These are phyloP conservation scores for Dothideomycetidae sp. DNA, from an alignment of 2,329 filamentous ascomycete genomes.

Conservation along the genomic window DNA sequence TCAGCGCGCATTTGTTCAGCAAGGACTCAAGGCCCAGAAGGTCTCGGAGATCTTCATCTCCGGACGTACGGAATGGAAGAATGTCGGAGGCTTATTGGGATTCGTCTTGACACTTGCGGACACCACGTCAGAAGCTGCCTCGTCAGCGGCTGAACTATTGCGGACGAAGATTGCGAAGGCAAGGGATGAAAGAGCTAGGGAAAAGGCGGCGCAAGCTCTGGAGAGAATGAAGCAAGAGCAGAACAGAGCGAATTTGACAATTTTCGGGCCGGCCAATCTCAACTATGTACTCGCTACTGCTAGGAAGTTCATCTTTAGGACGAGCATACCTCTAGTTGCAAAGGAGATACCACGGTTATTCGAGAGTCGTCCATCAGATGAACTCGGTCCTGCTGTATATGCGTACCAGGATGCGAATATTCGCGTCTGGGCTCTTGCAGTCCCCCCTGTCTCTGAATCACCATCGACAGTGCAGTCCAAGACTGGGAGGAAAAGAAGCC, in stretches of 20 bases:
- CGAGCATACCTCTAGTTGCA: conserved; percentile 58
- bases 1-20: conserved; percentile 60
- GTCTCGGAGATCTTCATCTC: conserved; percentile 70
- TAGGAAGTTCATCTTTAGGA: conserved; percentile 72
- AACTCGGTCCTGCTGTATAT: conserved; percentile 2
- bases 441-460: conserved; percentile 25
- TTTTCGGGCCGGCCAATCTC: conserved; percentile 72
- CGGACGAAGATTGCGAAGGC: conserved; percentile 28
- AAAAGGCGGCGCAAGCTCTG: conserved; percentile 15
- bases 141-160: conserved; percentile 28
- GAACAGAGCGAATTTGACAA: conserved; percentile 35
- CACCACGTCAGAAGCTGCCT: conserved; percentile 34
- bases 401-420: conserved; percentile 50
- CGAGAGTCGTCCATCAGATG: neutral
- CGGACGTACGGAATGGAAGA: conserved; percentile 60
- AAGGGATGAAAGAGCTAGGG: conserved; percentile 13
- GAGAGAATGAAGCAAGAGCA: conserved; percentile 19
- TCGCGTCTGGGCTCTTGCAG: conserved; percentile 69
- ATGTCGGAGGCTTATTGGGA: conserved; percentile 68
- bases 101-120: conserved; percentile 76
- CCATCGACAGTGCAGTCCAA: too few species aligned
- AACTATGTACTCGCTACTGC: conserved; percentile 69
- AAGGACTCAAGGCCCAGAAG: conserved; percentile 49
- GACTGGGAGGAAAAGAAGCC: conserved; percentile 23
- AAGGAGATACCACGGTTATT: conserved; percentile 43